Evolutionary conservation across 768 basidiomycete genomes (phyloP), one percentile per base, ranked within the genome.

Genomic region (Sutorius australiensis): DNA sequence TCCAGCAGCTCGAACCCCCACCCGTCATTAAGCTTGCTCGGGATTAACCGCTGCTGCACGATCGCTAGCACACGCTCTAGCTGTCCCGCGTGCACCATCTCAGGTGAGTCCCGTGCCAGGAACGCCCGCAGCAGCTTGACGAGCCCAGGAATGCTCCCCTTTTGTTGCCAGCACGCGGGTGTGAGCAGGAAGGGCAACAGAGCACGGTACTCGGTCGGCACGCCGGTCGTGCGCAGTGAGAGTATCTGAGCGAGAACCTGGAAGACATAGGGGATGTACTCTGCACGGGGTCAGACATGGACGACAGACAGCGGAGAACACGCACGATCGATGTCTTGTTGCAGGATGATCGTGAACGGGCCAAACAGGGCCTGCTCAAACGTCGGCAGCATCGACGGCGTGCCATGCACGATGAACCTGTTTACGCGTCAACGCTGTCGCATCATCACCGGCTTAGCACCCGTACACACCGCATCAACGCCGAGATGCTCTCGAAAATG

Each of bases 191-290:
- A 85, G 0, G 84, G 87, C 6, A 98, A 78, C 9, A 98, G 76
- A 28, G 77, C 73, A 27, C 85, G 84, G 72, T 98, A 99, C 50
- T 87, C 81, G 0, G 75, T 70, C 1, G 95, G 93, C 2, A 95
- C 76, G 7, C 77, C 75, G 3, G 68, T 63, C 2, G 67, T 72
- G 60, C 95, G 94, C 3, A 92, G 73, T 57, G 93, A 88, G 30
- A 99, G 86, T 80, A 99, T 93, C 64, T 98, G 97, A 0, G 94
- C 88, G 41, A 98, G 83, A 59, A 99, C 81, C 66, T 99, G 97
- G 79, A 98, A 98, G 50, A 90, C 89, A 67, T 97, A 99, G 5
- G 97, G 95, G 43, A 98, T 86, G 66, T 97, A 98, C 74, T 98
- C 95, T 42, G 13, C 52, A 19, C 27, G 28, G 43, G n/a, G 13